Percentiles rank a stretch among this genome's conserved stretches.
phyloP scores from a whole-genome alignment of 2,329 filamentous ascomycete genomes.

The Arthrobotrys iridis region DNA sequence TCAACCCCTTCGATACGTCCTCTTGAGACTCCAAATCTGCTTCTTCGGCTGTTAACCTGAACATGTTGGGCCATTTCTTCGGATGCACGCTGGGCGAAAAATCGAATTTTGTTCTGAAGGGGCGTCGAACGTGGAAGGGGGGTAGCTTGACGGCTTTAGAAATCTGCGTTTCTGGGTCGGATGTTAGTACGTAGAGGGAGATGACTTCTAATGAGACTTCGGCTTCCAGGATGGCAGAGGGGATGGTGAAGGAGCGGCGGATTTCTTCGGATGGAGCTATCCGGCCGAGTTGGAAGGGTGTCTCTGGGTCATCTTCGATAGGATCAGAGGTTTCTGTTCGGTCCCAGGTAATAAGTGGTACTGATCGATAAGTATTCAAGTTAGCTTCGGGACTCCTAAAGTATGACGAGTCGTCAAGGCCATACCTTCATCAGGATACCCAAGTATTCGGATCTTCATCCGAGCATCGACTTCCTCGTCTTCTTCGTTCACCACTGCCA shows the following conservation, averaged over 20 bases:
- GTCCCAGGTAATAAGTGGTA: slow-evolving; percentile 50
- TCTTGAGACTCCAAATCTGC: slow-evolving; percentile 57
- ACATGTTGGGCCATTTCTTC: slow-evolving; percentile 87
- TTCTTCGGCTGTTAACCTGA: slow-evolving; percentile 64
- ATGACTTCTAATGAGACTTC: slow-evolving; percentile 57
- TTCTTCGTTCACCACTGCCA: slow-evolving; percentile 83
- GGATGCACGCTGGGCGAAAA: slow-evolving; percentile 80
- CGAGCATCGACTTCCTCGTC: slow-evolving; percentile 78
- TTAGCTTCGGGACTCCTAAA: slow-evolving; percentile 30
- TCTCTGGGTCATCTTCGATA: slow-evolving; percentile 43
- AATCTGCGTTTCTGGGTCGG: slow-evolving; percentile 82
- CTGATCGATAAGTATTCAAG: slow-evolving; percentile 27
- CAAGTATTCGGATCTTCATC: slow-evolving; percentile 75
- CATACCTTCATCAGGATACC: slow-evolving; percentile 62
- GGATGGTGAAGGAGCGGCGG: slow-evolving; percentile 55
- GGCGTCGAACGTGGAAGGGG: slow-evolving; percentile 75
- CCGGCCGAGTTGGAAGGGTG: slow-evolving; percentile 25
- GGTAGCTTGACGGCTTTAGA: slow-evolving; percentile 76
- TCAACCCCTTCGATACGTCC: slow-evolving; percentile 69
- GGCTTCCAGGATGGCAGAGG: slow-evolving; percentile 55
- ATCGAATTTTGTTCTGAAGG: slow-evolving; percentile 93
- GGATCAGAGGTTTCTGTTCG: slow-evolving; percentile 30
- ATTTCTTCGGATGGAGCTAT: slow-evolving; percentile 48
- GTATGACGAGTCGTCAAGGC: neutral
- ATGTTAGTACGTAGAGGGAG: slow-evolving; percentile 79